A percentile compares a stretch with the other conserved stretches of the same genome.
Evolutionary conservation across 1,284 basidiomycete genomes (phyloP).

Genomic region (Rhodotorula sp.): DNA sequence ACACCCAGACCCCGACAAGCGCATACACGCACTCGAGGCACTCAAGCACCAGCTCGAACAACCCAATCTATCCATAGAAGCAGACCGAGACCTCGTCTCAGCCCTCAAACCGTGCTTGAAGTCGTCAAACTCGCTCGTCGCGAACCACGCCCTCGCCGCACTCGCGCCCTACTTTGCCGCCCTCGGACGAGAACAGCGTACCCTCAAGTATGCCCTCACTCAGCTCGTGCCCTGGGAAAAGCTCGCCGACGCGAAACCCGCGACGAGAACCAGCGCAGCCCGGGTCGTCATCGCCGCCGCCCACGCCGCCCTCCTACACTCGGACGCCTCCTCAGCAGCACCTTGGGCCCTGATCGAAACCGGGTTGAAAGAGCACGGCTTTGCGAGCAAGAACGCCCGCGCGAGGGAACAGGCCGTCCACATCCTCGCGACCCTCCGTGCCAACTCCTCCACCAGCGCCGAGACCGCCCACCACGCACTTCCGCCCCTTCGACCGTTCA

Average conservation of each 20-base stretch:
- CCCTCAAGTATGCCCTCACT: slow-evolving; percentile 62
- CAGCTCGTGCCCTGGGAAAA: slow-evolving; percentile 75
- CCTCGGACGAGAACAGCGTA: slow-evolving; percentile 8
- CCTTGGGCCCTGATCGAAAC: slow-evolving; percentile 72
- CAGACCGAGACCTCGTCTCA: slow-evolving; percentile 65
- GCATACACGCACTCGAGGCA: slow-evolving; percentile 10
- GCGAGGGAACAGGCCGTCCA: slow-evolving; percentile 63
- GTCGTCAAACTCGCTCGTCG: slow-evolving; percentile 73
- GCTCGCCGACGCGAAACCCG: slow-evolving; percentile 73
- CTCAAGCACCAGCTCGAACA: not conserved
- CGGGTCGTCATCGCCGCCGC: slow-evolving; percentile 60
- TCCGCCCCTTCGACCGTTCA: slow-evolving; percentile 79
- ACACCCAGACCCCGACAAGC: slow-evolving; percentile 27
- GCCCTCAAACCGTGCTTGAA: slow-evolving; percentile 71
- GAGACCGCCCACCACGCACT: slow-evolving; percentile 55
- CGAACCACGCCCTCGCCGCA: slow-evolving; percentile 45
- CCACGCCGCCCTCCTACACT: slow-evolving; percentile 49
- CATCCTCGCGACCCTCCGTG: slow-evolving; percentile 24
- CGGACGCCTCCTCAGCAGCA: slow-evolving; percentile 47
- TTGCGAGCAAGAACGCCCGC: slow-evolving; percentile 60
- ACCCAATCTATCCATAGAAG: slow-evolving; percentile 57
- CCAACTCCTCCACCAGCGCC: not conserved
- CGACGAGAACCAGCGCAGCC: slow-evolving; percentile 68
- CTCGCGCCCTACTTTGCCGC: slow-evolving; percentile 43
- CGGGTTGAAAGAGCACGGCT: slow-evolving; percentile 68